These are phyloP conservation scores for Evernia prunastri DNA, from an alignment of 495 filamentous ascomycete species.

Conservation along the genomic window DNA sequence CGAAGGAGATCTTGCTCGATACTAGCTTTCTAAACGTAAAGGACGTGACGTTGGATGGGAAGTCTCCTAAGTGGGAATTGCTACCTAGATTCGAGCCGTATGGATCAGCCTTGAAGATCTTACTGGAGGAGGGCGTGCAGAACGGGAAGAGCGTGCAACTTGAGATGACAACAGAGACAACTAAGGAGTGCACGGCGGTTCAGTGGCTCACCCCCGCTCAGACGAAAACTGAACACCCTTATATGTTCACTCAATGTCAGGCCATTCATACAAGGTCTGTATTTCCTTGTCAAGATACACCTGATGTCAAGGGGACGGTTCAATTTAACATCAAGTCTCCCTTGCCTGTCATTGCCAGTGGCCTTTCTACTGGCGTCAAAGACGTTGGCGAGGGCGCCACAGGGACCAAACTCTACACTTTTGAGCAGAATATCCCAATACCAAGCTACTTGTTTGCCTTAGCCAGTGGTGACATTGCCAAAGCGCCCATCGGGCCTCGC, in stretches of 20 bases:
- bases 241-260: constrained; percentile 98
- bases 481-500: constrained; percentile 76
- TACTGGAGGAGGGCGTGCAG: constrained; percentile 54
- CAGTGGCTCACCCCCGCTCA: constrained; percentile 90
- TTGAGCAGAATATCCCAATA: constrained; percentile 84
- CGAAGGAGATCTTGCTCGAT: constrained; percentile 76
- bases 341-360: constrained; percentile 81
- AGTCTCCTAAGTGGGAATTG: constrained; percentile 58
- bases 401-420: constrained; percentile 63
- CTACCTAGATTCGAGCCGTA: constrained; percentile 63
- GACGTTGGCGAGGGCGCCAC: constrained; percentile 40
- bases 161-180: constrained; percentile 60
- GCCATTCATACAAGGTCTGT: constrained; percentile 89
- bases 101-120: constrained; percentile 72
- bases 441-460: constrained; percentile 90
- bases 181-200: constrained; percentile 78
- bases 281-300: constrained; percentile 96
- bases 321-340: constrained; percentile 82
- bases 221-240: constrained; percentile 89
- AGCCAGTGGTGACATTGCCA: constrained; percentile 80
- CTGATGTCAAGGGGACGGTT: constrained; percentile 87
- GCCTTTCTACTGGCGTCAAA: constrained; percentile 56
- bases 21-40: constrained; percentile 71
- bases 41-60: constrained; percentile 57
- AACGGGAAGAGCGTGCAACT: constrained; percentile 59